Evolutionary conservation across 306 rosid genomes (phyloP), one percentile per base, ranked within the genome.

Genomic region (Cicer yamashitae): DNA sequence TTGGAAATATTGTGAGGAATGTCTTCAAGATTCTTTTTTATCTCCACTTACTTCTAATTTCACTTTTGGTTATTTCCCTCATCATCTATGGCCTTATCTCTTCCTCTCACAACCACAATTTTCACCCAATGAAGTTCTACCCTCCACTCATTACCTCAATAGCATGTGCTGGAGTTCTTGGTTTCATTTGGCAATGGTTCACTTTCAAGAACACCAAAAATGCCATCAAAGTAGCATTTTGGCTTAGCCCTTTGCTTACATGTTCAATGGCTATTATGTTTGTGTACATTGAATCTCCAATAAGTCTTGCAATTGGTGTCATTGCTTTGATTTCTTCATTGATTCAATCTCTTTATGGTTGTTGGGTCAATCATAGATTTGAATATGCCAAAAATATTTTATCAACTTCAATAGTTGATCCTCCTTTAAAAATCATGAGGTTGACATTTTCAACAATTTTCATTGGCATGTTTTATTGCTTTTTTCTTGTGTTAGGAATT

Each of bases 301-400:
- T 25, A 3, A 76, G 87, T 66, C 75, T 90, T 56, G 81, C 68
- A 8, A 73, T 43, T n/a, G 97, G 93, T 52, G 53, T 60, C 2
- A 1, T 83, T 79, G 77, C 79, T 20, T 48, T 88, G 45, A 56
- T 88, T 67, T 80, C 46, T 77, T 77, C 90, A 64, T 4, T 86
- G 7, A 39, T 56, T 59, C 83, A 81, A 76, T 87, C 91, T 12
- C 84, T 83, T 12, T 89, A 91, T 75, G 84, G 76, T 40, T 87
- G 91, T 38, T 89, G 92, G 94, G 89, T 82, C 61, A 83, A 68
- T 59, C 84, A 68, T 25, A 84, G 92, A 60, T 46, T 87, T 51
- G 68, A 82, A 41, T 91, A 78, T 7, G 86, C 94, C 15, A 60
- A 58, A 40, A 66, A 7, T 41, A 45, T 87, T 67, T 70, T 91